A percentile compares a stretch with the other conserved stretches of the same genome.
Evolutionary conservation across 208 protist species (phyloP).

Genomic region (Wallacemonas sp.): DNA sequence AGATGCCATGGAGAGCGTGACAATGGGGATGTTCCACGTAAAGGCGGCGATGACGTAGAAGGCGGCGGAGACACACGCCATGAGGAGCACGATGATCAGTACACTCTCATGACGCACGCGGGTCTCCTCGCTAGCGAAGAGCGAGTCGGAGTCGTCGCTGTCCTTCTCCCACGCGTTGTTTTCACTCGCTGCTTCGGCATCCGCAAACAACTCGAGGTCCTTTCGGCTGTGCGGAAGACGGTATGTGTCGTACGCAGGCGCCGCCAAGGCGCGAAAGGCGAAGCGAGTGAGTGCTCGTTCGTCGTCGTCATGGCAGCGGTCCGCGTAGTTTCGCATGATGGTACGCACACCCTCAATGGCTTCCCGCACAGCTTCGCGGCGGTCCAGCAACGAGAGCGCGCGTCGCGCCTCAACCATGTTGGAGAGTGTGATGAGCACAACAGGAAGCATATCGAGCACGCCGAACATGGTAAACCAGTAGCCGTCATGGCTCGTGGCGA

Average conservation of each 20-base stretch:
- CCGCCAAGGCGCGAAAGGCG: slow-evolving; percentile 46
- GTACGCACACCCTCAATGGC: slow-evolving; percentile 30
- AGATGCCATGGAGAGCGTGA: slow-evolving; percentile 51
- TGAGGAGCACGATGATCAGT: slow-evolving; percentile 61
- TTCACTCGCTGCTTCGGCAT: slow-evolving; percentile 1
- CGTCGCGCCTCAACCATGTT: slow-evolving; percentile 45
- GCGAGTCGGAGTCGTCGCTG: slow-evolving; percentile 1
- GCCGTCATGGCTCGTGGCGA: not conserved
- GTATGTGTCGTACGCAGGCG: slow-evolving; percentile 39
- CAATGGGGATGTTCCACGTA: slow-evolving; percentile 30
- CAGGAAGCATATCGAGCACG: slow-evolving; percentile 55
- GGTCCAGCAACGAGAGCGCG: slow-evolving; percentile 18
- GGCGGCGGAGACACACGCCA: slow-evolving; percentile 51
- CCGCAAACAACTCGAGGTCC: slow-evolving; percentile 28
- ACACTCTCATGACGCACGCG: slow-evolving; percentile 33
- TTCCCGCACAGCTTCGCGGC: slow-evolving; percentile 35
- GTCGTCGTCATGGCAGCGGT: slow-evolving; percentile 14
- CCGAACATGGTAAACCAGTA: slow-evolving; percentile 53
- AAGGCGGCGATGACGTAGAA: slow-evolving; percentile 69
- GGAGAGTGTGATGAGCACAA: slow-evolving; percentile 72
- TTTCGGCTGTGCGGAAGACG: slow-evolving; percentile 27
- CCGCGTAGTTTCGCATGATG: slow-evolving; percentile 11
- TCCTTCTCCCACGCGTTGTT: not conserved
- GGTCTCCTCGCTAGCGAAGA: slow-evolving; percentile 2
- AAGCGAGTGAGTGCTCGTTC: slow-evolving; percentile 42